These are phyloP conservation scores for Globisporangium spinosum DNA, from an alignment of 352 stramenopile species.

Conservation along the genomic window DNA sequence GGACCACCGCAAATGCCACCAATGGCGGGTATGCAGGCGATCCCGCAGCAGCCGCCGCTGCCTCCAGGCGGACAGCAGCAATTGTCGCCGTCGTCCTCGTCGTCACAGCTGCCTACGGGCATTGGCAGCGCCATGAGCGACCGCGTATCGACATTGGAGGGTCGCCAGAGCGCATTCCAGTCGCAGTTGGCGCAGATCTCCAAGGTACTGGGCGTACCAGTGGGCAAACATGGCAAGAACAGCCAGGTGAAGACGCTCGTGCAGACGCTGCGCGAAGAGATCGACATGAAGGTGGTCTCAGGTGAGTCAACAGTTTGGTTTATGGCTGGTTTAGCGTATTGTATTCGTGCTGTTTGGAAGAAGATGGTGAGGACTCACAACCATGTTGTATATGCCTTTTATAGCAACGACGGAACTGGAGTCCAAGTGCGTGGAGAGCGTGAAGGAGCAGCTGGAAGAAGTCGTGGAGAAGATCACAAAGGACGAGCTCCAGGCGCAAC, in stretches of 20 bases:
- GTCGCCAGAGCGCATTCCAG: constrained; percentile 75
- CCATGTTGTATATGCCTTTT: not conserved
- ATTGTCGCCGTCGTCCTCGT: constrained; percentile 10
- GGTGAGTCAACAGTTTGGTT: constrained; percentile 20
- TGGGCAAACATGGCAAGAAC: constrained; percentile 67
- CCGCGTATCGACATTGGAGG: constrained; percentile 72
- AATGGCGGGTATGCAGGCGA: not conserved
- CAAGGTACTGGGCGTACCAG: constrained; percentile 60
- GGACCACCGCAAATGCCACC: not conserved
- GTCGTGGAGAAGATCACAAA: constrained; percentile 17
- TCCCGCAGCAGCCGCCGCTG: constrained; percentile 19
- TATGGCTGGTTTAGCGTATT: constrained; percentile 5
- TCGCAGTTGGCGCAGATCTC: constrained; percentile 77
- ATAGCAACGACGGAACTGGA: constrained; percentile 32
- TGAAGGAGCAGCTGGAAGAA: constrained; percentile 23
- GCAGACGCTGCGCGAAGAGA: constrained; percentile 69
- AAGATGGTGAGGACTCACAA: not conserved
- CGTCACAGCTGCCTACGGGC: constrained; percentile 4
- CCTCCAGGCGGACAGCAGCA: constrained; percentile 17
- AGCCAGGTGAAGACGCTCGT: constrained; percentile 66
- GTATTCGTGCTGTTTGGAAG: not conserved
- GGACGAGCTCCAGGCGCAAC: constrained; percentile 17
- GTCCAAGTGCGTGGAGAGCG: constrained; percentile 22
- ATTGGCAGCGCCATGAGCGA: constrained; percentile 52
- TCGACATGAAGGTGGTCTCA: constrained; percentile 52